A percentile compares a stretch with the other conserved stretches of the same genome.
Conservation (phyloP, 352 stramenopile species). For the Thalassiosira exigua region DNA sequence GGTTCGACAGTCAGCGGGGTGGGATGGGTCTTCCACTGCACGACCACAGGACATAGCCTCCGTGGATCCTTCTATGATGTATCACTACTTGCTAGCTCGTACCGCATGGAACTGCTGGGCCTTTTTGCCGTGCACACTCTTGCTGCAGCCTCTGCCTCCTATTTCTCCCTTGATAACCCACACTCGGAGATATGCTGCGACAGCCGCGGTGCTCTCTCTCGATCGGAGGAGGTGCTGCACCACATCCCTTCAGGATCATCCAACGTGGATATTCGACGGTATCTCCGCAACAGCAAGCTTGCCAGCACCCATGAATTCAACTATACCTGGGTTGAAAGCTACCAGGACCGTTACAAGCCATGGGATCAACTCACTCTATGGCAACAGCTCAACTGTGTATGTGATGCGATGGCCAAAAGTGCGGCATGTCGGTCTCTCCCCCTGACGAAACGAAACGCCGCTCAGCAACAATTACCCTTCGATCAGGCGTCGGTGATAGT, state of each 20-base stretch:
- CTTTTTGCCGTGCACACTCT: not conserved
- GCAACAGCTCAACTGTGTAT: constrained; percentile 6
- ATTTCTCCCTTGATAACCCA: not conserved
- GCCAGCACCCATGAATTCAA: too few species aligned
- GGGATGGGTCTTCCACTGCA: constrained; percentile 19
- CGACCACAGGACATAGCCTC: not conserved
- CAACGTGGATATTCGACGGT: not conserved
- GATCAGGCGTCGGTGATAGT: constrained; percentile 21
- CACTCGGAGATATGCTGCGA: not conserved
- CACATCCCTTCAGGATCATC: not conserved
- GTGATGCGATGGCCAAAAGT: not conserved
- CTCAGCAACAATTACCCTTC: not conserved
- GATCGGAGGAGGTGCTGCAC: not conserved
- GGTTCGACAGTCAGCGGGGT: constrained; percentile 2
- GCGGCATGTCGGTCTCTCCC: not conserved
- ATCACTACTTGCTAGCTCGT: not conserved
- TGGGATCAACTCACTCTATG: constrained; percentile 1
- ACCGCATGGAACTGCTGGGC: not conserved
- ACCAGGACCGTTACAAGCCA: not conserved
- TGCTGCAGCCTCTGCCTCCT: not conserved
- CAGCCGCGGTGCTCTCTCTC: not conserved
- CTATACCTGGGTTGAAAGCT: not conserved
- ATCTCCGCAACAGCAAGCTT: not conserved
- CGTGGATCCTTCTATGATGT: constrained; percentile 7
- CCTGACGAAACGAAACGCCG: not conserved